Percentiles rank a stretch among this genome's conserved stretches.
phyloP scores from a whole-genome alignment of 768 basidiomycete species.

The Boletus rufocinnamomeus region DNA sequence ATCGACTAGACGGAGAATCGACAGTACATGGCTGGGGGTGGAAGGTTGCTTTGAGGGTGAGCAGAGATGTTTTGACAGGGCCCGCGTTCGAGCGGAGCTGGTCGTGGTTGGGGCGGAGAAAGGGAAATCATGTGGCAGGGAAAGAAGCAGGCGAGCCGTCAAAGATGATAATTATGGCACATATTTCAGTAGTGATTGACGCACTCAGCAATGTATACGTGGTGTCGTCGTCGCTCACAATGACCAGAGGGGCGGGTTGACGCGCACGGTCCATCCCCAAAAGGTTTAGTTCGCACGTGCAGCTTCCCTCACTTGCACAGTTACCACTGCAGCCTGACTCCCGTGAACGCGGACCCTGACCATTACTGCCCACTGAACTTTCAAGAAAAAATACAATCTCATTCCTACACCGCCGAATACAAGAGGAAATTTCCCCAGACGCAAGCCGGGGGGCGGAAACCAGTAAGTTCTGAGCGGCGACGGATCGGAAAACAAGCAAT shows the following conservation, averaged over 20 bases:
- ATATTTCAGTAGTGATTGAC: slow-evolving; percentile 1
- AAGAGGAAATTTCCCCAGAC: slow-evolving; percentile 8
- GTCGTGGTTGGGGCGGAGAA: slow-evolving; percentile 38
- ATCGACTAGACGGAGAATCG: neutral
- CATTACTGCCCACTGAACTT: slow-evolving; percentile 11
- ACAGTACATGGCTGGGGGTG: neutral
- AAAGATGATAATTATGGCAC: slow-evolving; percentile 31
- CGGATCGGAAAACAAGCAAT: slow-evolving; percentile 40
- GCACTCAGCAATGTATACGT: slow-evolving; percentile 3
- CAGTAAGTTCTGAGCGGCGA: slow-evolving; percentile 38
- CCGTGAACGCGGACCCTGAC: slow-evolving; percentile 11
- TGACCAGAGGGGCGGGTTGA: slow-evolving; percentile 9
- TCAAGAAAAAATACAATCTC: slow-evolving; percentile 10
- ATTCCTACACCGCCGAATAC: slow-evolving; percentile 12
- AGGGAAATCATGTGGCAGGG: slow-evolving; percentile 28
- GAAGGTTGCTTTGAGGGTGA: neutral
- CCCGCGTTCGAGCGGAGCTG: slow-evolving; percentile 40
- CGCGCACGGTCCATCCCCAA: slow-evolving; percentile 31
- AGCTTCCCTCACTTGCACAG: slow-evolving; percentile 28
- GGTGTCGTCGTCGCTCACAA: slow-evolving; percentile 24
- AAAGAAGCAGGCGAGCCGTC: slow-evolving; percentile 17
- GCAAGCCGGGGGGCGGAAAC: slow-evolving; percentile 19
- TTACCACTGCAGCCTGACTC: slow-evolving; percentile 28
- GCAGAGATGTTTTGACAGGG: neutral
- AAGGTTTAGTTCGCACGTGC: slow-evolving; percentile 38